Evolutionary conservation across 1,284 basidiomycete genomes (phyloP), one percentile per base, ranked within the genome.

Genomic region (Sutorius eximius): DNA sequence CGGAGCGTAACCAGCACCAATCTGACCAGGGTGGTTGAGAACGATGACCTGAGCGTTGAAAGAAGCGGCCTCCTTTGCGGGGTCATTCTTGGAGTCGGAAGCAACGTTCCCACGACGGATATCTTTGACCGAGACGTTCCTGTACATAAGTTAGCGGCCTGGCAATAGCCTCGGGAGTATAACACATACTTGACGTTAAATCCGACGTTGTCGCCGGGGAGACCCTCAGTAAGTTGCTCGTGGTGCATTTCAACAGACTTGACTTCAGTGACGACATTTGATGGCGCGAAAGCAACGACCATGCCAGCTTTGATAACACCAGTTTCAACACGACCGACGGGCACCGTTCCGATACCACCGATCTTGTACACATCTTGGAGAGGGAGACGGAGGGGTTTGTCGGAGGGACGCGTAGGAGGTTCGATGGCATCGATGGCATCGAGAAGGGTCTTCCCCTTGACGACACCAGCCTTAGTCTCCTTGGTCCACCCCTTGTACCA

Each of bases 311-410:
- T 98, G 88, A 99, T 98, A 78, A 95, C 75, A 89, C 97, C 96
- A 72, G 97, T 99, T 85, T 99, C 96, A 73, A 99, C 96, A 93
- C 97, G 96, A 78, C 96, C 96, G 81, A 99, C 96, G 75, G 96
- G 96, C 70, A 99, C 97, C 70, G 96, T 99, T 68, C 96, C 96
- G 72, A 99, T 99, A 95, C 96, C 96, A 82, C 96, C 96, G 73
- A 99, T 99, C 87, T 99, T 99, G 93, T 99, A 99, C 71, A 99
- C 96, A 86, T 99, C 96, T 87, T 99, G 96, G 79, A 99, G 95
- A 71, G 96, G 96, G 65, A 99, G 95, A 83, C 96, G 95, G 81
- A 99, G 96, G 70, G 96, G 95, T 86, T 97, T 98, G 85, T 99
- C 96, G 75, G 92, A 91, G 65, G 97, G 97, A 77, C 96, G 93